Percentiles rank a stretch among this genome's conserved stretches.
Conservation (phyloP, 2,329 filamentous ascomycete genomes). For the Aaosphaeria pasadenensis region DNA sequence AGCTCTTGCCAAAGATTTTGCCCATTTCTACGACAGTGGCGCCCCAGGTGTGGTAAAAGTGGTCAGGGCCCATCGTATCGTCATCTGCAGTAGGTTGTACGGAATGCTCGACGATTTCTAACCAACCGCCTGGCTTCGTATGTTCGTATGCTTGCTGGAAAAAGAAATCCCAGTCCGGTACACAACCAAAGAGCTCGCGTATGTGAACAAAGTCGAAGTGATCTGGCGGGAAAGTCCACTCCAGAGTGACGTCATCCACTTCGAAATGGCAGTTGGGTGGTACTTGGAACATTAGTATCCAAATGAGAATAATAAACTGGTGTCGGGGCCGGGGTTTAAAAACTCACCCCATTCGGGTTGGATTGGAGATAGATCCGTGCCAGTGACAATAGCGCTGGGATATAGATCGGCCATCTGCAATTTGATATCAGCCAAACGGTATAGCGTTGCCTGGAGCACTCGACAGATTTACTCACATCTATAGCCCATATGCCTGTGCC, state of each 20-base stretch:
- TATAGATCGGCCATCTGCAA: slow-evolving; percentile 10
- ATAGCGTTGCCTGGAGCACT: slow-evolving; percentile 21
- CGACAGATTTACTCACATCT: slow-evolving; percentile 9
- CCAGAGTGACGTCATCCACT: slow-evolving; percentile 44
- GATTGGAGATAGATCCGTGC: slow-evolving; percentile 49
- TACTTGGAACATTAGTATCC: slow-evolving; percentile 14
- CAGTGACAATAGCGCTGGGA: slow-evolving; percentile 42
- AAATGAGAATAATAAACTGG: no score
- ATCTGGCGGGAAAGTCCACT: slow-evolving; percentile 39
- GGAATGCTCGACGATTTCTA: slow-evolving; percentile 44
- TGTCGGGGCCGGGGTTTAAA: no score
- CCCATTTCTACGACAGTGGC: slow-evolving; percentile 34
- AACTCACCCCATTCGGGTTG: slow-evolving; percentile 40
- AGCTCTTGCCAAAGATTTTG: slow-evolving; percentile 35
- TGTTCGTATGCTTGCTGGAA: slow-evolving; percentile 33
- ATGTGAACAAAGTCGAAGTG: slow-evolving; percentile 47
- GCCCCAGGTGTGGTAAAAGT: slow-evolving; percentile 37
- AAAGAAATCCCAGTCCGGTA: slow-evolving; percentile 47
- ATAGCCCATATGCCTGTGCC: slow-evolving; percentile 40
- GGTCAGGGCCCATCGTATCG: slow-evolving; percentile 34
- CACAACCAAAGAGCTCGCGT: slow-evolving; percentile 45
- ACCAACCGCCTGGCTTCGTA: slow-evolving; percentile 41
- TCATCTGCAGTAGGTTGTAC: slow-evolving; percentile 41
- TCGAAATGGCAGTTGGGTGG: slow-evolving; percentile 48
- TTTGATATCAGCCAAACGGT: slow-evolving; percentile 9